Base-by-base conservation (phyloP, 2,329 filamentous ascomycete species). In the Thelonectria olida region DNA sequence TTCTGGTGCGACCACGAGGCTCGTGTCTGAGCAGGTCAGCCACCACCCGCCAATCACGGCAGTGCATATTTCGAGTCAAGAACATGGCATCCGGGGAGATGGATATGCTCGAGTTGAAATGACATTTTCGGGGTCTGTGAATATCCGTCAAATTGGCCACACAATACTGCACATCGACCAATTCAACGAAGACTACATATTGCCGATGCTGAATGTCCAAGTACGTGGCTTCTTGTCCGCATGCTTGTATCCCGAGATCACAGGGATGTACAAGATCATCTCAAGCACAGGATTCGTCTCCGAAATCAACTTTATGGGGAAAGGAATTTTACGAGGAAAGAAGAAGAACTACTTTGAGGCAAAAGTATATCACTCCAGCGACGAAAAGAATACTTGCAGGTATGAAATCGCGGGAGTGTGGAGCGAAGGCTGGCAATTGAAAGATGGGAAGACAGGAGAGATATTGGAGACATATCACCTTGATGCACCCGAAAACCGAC, bases 11-110 rank as follows among this genome's bases (percentile, higher is more conserved):
- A 62, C 68, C 12, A 74, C 72, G 0, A 77, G 73, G 6, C 76
- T 82, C 20, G 67, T 68, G 3, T 59, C 67, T 27, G 83, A 85
- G 70, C 83, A 85, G 69, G 83, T 85, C 62, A 81, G 79, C 65
- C 83, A 85, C 61, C 83, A 85, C 68, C 83, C 83, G 22, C 83
- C 83, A 17, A 83, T 84, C 42, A 85, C 83, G 3, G 82, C 83
- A 2, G 83, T 84, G 73, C 81, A 82, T 70, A 80, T 85, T 27
- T 68, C 72, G 22, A 80, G 82, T 66, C 65, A 73, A 15, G 73
- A 77, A 12, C 74, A 81, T 54, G 78, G 80, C 9, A 79, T 85
- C 15, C 77, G 81, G 17, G 79, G 82, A 3, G 78, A 84, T 62
- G 83, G 83, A 3, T 85, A 84, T 49, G 83, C 82, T 10, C 76